Percentiles rank a stretch among this genome's conserved stretches.
phyloP scores from a whole-genome alignment of 2,329 filamentous ascomycete species.

The Aspergillus novofumigatus region DNA sequence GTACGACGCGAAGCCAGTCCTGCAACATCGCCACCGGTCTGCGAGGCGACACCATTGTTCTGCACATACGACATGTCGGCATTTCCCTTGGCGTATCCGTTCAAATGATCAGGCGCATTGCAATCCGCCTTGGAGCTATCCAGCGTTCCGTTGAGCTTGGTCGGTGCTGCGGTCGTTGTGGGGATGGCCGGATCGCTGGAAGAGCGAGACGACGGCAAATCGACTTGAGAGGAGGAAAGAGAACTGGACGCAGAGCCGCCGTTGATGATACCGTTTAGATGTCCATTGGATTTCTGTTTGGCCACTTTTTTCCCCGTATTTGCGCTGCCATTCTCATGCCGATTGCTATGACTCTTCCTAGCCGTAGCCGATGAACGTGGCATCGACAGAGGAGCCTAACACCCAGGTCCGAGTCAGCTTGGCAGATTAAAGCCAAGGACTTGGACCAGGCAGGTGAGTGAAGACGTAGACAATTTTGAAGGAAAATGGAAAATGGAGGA shows the following conservation, averaged over 20 bases:
- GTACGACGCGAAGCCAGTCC: constrained; percentile 27
- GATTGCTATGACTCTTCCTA: constrained; percentile 62
- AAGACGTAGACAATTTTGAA: constrained; percentile 18
- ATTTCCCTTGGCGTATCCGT: constrained; percentile 33
- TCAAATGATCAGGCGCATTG: constrained; percentile 32
- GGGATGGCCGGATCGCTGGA: constrained; percentile 31
- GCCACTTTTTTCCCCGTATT: constrained; percentile 67
- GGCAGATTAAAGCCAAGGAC: constrained; percentile 47
- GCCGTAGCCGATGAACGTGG: constrained; percentile 46
- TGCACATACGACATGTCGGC: constrained; percentile 34
- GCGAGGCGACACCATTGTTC: constrained; percentile 26
- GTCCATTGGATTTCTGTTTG: constrained; percentile 54
- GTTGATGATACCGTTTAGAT: constrained; percentile 50
- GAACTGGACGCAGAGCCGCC: constrained; percentile 37
- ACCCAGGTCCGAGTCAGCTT: constrained; percentile 45
- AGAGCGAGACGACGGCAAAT: constrained; percentile 38
- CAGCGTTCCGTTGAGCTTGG: constrained; percentile 24
- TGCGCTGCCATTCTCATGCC: constrained; percentile 85
- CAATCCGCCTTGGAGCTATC: constrained; percentile 32
- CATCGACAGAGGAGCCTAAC: constrained; percentile 45
- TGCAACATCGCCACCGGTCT: constrained; percentile 25
- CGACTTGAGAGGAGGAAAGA: constrained; percentile 35
- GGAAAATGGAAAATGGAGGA: constrained; percentile 6
- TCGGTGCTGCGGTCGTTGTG: constrained; percentile 22
- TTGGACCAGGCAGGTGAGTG: constrained; percentile 37